Conservation (phyloP, 352 stramenopile species). For the Phytophthora crassamura region DNA sequence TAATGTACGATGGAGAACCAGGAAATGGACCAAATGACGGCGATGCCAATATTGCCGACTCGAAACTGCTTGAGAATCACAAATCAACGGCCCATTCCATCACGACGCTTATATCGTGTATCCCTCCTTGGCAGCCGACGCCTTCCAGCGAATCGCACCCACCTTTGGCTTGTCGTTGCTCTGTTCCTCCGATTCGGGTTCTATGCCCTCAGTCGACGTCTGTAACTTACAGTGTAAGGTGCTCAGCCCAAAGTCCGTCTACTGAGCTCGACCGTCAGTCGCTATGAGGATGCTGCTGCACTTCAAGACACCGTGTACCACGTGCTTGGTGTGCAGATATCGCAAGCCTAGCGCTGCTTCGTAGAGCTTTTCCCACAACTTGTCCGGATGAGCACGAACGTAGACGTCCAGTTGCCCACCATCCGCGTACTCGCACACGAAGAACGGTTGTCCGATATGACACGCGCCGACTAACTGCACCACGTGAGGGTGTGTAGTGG, state of each 20-base stretch:
- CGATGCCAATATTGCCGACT: constrained; percentile 49
- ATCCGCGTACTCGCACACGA: too few species aligned
- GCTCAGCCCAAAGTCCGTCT: too few species aligned
- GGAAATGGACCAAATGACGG: constrained; percentile 55
- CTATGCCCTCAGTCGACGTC: too few species aligned
- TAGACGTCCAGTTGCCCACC: constrained; percentile 9
- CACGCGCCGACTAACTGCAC: constrained; percentile 14
- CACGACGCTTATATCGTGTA: too few species aligned
- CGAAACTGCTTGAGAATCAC: constrained; percentile 50
- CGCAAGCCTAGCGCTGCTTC: constrained; percentile 14
- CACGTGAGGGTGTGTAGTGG: constrained; percentile 20
- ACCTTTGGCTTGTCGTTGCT: too few species aligned
- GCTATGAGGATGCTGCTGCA: constrained; percentile 5
- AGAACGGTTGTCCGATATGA: constrained; percentile 9
- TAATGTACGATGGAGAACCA: constrained; percentile 67
- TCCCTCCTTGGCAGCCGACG: too few species aligned
- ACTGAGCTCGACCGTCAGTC: too few species aligned
- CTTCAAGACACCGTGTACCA: constrained; percentile 9
- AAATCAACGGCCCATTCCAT: constrained; percentile 52
- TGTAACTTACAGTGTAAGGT: too few species aligned
- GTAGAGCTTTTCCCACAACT: constrained; percentile 15
- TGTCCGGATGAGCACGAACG: neutral
- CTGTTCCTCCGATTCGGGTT: too few species aligned
- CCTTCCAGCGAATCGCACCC: too few species aligned
- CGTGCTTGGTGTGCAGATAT: constrained; percentile 8